Conservation (phyloP, 192 early-diverging fungal species). For the Backusella liffmaniae region DNA sequence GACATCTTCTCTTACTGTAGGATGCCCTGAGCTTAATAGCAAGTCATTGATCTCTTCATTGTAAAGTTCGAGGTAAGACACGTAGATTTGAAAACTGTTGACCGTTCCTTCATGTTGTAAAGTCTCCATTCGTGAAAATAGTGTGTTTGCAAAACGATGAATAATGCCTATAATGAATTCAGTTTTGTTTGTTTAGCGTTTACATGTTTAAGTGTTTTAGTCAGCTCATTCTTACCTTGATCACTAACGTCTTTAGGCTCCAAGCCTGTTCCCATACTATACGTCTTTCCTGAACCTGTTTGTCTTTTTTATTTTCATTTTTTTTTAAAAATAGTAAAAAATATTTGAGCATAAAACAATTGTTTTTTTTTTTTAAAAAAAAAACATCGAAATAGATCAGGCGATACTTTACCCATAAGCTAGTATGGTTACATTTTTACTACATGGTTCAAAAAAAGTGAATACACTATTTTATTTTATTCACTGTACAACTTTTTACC, state of each 20-base stretch:
- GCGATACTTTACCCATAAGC: slow-evolving; percentile 67
- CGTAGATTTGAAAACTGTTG: slow-evolving; percentile 48
- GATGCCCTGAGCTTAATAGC: slow-evolving; percentile 42
- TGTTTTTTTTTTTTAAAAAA: neutral
- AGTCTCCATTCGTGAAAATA: slow-evolving; percentile 50
- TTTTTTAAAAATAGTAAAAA: neutral
- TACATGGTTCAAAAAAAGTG: neutral
- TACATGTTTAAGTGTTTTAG: neutral
- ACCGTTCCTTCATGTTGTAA: neutral
- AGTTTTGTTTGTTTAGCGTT: neutral
- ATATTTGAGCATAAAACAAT: neutral
- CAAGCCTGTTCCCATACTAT: slow-evolving; percentile 86
- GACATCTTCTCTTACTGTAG: slow-evolving; percentile 72
- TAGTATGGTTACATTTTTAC: slow-evolving; percentile 89
- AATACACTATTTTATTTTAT: neutral
- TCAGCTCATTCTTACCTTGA: neutral
- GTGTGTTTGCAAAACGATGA: slow-evolving; percentile 60
- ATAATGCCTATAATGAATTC: slow-evolving; percentile 46
- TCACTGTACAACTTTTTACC: slow-evolving; percentile 38
- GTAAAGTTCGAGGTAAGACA: slow-evolving; percentile 95
- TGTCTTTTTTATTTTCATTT: slow-evolving; percentile 48
- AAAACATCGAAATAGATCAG: no score
- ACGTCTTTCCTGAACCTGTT: slow-evolving; percentile 93
- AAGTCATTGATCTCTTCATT: slow-evolving; percentile 96
- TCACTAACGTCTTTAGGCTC: slow-evolving; percentile 21